Percentiles rank a stretch among this genome's conserved stretches.
These are phyloP conservation scores for Lepiota venenata DNA, from an alignment of 768 basidiomycete species.

Conservation along the genomic window DNA sequence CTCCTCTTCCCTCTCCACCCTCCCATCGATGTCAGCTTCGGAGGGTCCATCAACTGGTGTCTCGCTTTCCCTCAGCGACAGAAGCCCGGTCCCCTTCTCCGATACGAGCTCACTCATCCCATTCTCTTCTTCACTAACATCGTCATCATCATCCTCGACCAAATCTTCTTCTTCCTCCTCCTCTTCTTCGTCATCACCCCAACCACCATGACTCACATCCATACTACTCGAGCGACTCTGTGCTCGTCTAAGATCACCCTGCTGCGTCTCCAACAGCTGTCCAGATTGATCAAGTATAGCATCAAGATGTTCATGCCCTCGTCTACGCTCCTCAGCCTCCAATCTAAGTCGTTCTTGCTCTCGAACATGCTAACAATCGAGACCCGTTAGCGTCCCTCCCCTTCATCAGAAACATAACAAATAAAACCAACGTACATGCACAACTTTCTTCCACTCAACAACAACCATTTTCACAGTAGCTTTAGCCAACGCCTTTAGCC, in stretches of 20 bases:
- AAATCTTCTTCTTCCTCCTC: constrained; percentile 26
- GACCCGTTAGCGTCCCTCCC: constrained; percentile 1
- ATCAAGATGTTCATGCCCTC: constrained; percentile 84
- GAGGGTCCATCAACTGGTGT: neutral
- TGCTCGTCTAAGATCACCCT: constrained; percentile 57
- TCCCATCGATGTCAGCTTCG: neutral
- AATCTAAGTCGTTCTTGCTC: constrained; percentile 59
- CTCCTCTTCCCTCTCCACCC: constrained; percentile 21
- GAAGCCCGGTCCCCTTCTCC: neutral
- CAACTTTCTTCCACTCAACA: constrained; percentile 85
- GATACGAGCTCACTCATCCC: neutral
- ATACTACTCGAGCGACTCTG: constrained; percentile 59
- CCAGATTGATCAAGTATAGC: constrained; percentile 89
- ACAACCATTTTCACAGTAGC: constrained; percentile 66
- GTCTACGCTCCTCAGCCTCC: constrained; percentile 74
- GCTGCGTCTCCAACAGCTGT: constrained; percentile 81
- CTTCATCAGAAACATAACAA: neutral
- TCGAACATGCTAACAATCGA: constrained; percentile 57
- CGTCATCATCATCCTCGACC: constrained; percentile 25
- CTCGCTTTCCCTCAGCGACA: neutral
- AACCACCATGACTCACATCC: constrained; percentile 31
- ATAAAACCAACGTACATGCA: constrained; percentile 54
- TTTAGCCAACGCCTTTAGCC: constrained; percentile 64
- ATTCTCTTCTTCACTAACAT: neutral
- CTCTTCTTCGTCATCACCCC: constrained; percentile 30